A percentile compares a stretch with the other conserved stretches of the same genome.
These are phyloP conservation scores for Aspergillus hortae DNA, from an alignment of 2,329 filamentous ascomycete species.

Conservation along the genomic window DNA sequence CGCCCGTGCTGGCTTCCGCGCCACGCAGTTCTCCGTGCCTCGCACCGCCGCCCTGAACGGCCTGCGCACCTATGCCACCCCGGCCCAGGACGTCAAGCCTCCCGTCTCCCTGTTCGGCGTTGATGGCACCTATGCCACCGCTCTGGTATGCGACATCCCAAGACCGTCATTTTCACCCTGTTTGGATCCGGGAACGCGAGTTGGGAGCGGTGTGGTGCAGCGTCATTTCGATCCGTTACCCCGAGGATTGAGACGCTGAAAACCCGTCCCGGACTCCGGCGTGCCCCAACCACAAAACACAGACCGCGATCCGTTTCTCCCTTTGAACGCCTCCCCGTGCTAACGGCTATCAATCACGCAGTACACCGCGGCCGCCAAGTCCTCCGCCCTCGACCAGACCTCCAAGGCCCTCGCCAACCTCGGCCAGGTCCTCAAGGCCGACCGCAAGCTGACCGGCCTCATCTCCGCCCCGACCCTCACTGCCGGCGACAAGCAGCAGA, in stretches of 20 bases:
- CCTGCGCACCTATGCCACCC: slow-evolving; percentile 72
- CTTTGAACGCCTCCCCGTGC: too few species aligned
- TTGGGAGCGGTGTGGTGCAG: too few species aligned
- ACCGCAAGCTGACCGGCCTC: slow-evolving; percentile 74
- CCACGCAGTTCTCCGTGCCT: slow-evolving; percentile 43
- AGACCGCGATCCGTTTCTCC: too few species aligned
- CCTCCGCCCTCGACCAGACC: slow-evolving; percentile 76
- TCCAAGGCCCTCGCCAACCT: slow-evolving; percentile 75
- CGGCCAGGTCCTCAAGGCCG: slow-evolving; percentile 69
- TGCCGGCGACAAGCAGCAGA: slow-evolving; percentile 74
- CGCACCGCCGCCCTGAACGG: slow-evolving; percentile 39
- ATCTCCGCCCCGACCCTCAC: slow-evolving; percentile 77
- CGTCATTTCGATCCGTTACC: not conserved
- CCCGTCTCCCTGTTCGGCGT: slow-evolving; percentile 90
- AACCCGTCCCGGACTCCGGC: too few species aligned
- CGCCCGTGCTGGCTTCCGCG: slow-evolving; percentile 56
- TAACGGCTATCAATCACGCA: slow-evolving; percentile 36
- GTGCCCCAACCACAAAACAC: not conserved
- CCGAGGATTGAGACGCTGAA: not conserved
- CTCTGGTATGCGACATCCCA: slow-evolving; percentile 69
- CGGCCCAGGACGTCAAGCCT: slow-evolving; percentile 68
- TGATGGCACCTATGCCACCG: slow-evolving; percentile 97
- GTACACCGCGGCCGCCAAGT: slow-evolving; percentile 96
- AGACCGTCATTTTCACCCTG: too few species aligned
- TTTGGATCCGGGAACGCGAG: too few species aligned